Evolutionary conservation across 768 basidiomycete species (phyloP).

Genomic region (Mycena leptocephala): DNA sequence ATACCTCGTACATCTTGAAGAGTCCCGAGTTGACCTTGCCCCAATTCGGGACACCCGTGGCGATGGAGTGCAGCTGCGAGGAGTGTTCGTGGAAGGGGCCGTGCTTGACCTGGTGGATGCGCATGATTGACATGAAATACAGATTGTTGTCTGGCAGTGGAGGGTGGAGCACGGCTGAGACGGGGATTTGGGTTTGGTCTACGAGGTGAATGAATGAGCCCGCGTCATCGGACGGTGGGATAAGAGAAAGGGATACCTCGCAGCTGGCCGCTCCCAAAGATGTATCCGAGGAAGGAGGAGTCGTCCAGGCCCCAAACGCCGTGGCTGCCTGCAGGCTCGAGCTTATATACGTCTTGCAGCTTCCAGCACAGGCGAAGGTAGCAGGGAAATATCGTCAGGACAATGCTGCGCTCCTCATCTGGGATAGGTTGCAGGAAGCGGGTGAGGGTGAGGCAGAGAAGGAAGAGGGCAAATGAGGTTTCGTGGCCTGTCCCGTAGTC

Average conservation of each 20-base stretch:
- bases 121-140: conserved; percentile 84
- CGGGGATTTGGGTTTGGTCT: conserved; percentile 79
- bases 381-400: conserved; percentile 77
- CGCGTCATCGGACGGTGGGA: background rate
- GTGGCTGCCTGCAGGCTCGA: conserved; percentile 97
- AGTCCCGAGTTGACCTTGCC: conserved; percentile 91
- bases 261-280: conserved; percentile 93
- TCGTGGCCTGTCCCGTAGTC: conserved; percentile 99
- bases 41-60: conserved; percentile 92
- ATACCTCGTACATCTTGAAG: conserved; percentile 94
- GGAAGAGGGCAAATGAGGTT: conserved; percentile 86
- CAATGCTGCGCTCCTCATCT: conserved; percentile 74
- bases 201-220: conserved; percentile 32
- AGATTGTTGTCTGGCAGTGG: conserved; percentile 79
- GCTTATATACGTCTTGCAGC: conserved; percentile 89
- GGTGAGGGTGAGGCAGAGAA: conserved; percentile 80
- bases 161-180: conserved; percentile 73
- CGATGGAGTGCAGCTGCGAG: conserved; percentile 90
- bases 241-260: conserved; percentile 65
- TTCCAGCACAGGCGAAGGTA: conserved; percentile 90
- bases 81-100: conserved; percentile 96
- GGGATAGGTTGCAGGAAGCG: conserved; percentile 74
- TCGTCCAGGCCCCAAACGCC: conserved; percentile 99
- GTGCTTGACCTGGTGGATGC: conserved; percentile 85
- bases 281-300: conserved; percentile 89